Base-by-base conservation (phyloP, 164 flowering plant genomes). In the Taxillus chinensis region DNA sequence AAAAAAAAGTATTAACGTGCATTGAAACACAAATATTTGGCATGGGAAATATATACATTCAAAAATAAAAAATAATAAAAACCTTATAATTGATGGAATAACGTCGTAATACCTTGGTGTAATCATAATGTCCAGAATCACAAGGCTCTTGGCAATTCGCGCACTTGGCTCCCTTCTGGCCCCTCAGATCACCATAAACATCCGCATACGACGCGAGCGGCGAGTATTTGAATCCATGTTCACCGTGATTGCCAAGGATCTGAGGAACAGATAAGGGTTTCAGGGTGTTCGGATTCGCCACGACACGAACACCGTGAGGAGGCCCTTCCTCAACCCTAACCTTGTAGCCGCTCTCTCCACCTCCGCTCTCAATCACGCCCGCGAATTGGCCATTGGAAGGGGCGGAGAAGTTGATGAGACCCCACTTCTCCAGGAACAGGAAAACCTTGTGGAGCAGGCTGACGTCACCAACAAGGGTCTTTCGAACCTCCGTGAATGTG, bases 381-480 rank as follows among this genome's bases (percentile, higher is more conserved):
- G 67, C 15, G 45, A 66, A 40, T n/a, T 16, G 27, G 54, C 39
- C 50, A 55, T 10, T 37, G 59, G 16, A 49, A 10, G 79, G 13
- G 2, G 70, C 80, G 27, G 68, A 68, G 63, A 83, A 89, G 67
- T 95, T 95, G 60, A 95, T 86, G 76, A 95, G 71, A 2, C 96
- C 96, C 96, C 93, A 89, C 13, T 65, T 78, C 62, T 95, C 93
- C 72, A 95, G 64, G 70, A 82, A 91, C 5, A 16, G 41, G 62
- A 86, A 95, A 5, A 91, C 93, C 68, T 81, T 89, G 53, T 57
- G 78, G 17, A 95, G 78, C 57, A 82, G 41, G 52, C 64, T 75
- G 42, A 91, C 85, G 63, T 91, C 99, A 8, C 99, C 97, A 8
- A 95, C 83, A 41, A 95, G 70, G 11, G 84, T 81, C 56, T 87